Evolutionary conservation across 345 rosid genomes (phyloP).

Genomic region (Populus davidiana): DNA sequence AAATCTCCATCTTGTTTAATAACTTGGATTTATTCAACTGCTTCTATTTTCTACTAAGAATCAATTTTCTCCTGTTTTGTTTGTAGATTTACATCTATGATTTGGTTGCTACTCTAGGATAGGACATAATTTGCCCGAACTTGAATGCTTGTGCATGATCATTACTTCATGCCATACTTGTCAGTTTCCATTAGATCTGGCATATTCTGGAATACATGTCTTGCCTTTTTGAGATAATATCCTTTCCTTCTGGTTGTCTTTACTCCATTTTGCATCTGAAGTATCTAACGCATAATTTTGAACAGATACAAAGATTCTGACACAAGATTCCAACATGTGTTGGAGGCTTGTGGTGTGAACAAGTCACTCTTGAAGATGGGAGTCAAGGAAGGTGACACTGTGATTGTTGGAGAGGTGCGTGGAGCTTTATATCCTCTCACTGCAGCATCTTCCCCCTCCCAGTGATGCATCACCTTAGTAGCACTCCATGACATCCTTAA

Average conservation of each 20-base stretch:
- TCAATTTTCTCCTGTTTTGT: neutral
- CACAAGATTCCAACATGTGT: constrained; percentile 76
- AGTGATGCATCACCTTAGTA: neutral
- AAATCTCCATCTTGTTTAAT: neutral
- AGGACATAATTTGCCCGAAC: neutral
- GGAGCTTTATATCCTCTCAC: neutral
- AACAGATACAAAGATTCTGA: constrained; percentile 84
- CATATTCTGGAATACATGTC: neutral
- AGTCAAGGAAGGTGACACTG: constrained; percentile 90
- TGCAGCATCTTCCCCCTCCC: neutral
- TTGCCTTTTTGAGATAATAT: neutral
- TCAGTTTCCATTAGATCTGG: neutral
- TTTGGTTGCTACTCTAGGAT: neutral
- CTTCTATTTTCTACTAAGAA: neutral
- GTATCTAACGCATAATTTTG: constrained; percentile 13
- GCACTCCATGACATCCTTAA: neutral
- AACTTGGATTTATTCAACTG: neutral
- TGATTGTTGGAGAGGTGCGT: constrained; percentile 84
- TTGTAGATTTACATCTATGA: neutral
- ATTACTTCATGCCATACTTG: neutral
- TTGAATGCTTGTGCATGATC: neutral
- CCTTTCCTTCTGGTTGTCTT: neutral
- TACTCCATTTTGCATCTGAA: neutral
- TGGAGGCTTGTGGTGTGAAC: constrained; percentile 89
- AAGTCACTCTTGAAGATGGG: constrained; percentile 72